Evolutionary conservation across 2,329 filamentous ascomycete species (phyloP).

Genomic region (Aspergillus hiratsukae): DNA sequence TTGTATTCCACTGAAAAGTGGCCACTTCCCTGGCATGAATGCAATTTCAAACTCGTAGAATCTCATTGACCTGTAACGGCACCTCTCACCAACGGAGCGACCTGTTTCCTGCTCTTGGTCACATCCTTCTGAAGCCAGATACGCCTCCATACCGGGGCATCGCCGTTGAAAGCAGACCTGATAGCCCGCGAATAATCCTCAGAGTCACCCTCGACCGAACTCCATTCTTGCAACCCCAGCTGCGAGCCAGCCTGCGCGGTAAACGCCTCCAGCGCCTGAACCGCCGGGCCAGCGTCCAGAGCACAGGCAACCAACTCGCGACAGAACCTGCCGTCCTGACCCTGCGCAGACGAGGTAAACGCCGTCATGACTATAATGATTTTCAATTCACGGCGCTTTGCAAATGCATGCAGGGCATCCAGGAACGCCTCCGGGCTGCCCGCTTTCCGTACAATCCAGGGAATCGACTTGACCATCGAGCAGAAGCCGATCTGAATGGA

Average conservation of each 20-base stretch:
- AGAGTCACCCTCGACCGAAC: conserved; percentile 20
- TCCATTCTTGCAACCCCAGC: conserved; percentile 40
- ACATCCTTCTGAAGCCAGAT: conserved; percentile 56
- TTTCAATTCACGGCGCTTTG: conserved; percentile 43
- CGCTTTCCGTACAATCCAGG: conserved; percentile 51
- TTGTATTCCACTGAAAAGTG: not conserved
- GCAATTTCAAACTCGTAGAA: not conserved
- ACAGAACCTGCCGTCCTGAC: conserved; percentile 42
- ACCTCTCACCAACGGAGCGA: conserved; percentile 55
- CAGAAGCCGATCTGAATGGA: conserved; percentile 52
- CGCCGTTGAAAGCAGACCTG: conserved; percentile 8
- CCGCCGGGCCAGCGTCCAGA: conserved; percentile 34
- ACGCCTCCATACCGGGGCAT: conserved; percentile 37
- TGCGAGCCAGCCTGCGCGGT: conserved; percentile 38
- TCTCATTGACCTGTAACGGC: conserved; percentile 30
- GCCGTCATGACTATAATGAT: conserved; percentile 59
- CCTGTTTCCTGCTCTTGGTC: conserved; percentile 58
- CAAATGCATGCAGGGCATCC: conserved; percentile 43
- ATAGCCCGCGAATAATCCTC: conserved; percentile 13
- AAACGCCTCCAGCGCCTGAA: conserved; percentile 43
- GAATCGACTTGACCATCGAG: conserved; percentile 53
- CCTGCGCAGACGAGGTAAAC: conserved; percentile 38
- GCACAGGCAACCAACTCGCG: conserved; percentile 50
- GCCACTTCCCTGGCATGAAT: not conserved
- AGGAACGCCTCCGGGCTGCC: conserved; percentile 33